These are phyloP conservation scores for Apiospora kogelbergensis DNA, from an alignment of 2,329 filamentous ascomycete species.

Conservation along the genomic window DNA sequence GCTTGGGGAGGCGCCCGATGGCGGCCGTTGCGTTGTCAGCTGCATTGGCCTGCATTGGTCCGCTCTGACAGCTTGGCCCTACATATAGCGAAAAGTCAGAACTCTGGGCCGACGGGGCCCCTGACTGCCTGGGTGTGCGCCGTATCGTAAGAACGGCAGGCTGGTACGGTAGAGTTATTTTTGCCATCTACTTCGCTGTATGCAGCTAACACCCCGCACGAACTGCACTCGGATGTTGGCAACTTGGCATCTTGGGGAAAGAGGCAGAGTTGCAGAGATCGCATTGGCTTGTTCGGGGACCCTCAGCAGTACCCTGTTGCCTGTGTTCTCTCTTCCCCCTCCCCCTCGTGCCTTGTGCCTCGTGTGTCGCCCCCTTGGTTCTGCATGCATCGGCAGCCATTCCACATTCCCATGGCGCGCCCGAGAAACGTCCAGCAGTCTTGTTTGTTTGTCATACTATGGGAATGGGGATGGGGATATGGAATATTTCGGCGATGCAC, in stretches of 20 bases:
- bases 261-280: not conserved
- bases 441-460: not conserved
- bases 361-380: not conserved
- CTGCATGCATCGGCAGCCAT: not conserved
- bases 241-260: conserved; percentile 3
- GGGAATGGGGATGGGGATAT: not conserved
- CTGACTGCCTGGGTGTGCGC: not conserved
- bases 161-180: no score
- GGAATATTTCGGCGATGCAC: not conserved
- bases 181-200: not conserved
- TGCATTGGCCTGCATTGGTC: not conserved
- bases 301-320: no score
- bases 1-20: not conserved
- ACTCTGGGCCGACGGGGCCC: not conserved
- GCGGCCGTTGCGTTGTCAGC: not conserved
- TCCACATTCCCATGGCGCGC: not conserved
- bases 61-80: conserved; percentile 1
- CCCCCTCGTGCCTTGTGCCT: not conserved
- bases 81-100: not conserved
- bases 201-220: conserved; percentile 3
- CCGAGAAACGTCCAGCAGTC: not conserved
- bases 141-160: not conserved
- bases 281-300: not conserved
- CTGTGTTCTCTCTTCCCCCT: no score
- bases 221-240: conserved; percentile 4